Evolutionary conservation across 2,329 filamentous ascomycete species (phyloP), one percentile per base, ranked within the genome.

Genomic region (Cladosporium sp.): DNA sequence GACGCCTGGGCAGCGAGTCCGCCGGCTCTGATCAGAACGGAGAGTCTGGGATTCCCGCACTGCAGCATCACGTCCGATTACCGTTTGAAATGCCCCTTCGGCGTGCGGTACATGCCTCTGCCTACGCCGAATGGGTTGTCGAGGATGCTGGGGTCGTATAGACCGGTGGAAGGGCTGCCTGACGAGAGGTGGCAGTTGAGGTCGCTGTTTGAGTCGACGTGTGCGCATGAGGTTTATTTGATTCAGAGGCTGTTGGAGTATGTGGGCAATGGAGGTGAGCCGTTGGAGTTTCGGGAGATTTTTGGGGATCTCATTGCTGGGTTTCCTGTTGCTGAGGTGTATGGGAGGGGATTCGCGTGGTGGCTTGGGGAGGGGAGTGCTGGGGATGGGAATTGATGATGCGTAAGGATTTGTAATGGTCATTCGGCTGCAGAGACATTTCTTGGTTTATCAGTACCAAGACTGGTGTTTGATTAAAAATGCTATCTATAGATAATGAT

Each of bases 401-500:
- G 22, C 22, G 22, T 27, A 27, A 4, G 22, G 22, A 4, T 9
- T 27, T 27, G 22, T 27, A 9, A 27, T 27, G 22, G 22, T 9
- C 9, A 9, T 27, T 5, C 4, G 4, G 22, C 4, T 27, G 22
- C 22, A 27, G 4, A 27, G 9, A 5, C 5, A 5, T 9, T 9
- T 27, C 22, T 27, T 27, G 22, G 22, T 27, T 9, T 27, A 27
- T 27, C 5, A 5, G 22, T 27, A 27, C 22, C 22, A 27, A 27
- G 22, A 9, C 22, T 27, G 22, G 22, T 27, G 22, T 27, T 27
- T 9, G 19, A 48, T 48, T 40, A 35, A 48, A 40, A 27, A 30
- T 48, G 45, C 36, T 48, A 40, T 48, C 43, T 48, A 48, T 48
- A 40, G 18, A 40, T n/a, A n/a, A n/a, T n/a, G n/a, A n/a, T 20